Base-by-base conservation (phyloP, 2,329 filamentous ascomycete species). In the Esteya vermicola region DNA sequence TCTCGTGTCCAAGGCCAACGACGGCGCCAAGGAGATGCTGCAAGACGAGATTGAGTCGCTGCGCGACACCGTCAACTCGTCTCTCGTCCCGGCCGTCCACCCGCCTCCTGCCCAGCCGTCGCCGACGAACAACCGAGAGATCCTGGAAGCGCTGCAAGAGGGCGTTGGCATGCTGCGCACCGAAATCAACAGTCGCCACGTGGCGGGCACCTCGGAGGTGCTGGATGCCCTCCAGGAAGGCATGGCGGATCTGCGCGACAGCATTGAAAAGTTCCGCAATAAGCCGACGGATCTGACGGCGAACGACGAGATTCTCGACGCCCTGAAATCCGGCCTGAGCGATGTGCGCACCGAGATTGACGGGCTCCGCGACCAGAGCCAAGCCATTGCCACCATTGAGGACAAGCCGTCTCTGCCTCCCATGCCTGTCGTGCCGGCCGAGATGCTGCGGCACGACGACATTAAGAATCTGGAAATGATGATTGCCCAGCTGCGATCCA, bases 141-240 rank as follows among this genome's bases (percentile, higher is more conserved):
- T 89, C 21, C 67, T 93, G 1, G 72, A 81, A 45, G 74, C 77
- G 9, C 62, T 89, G 3, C 76, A 72, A 23, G 74, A 72, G 33
- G 85, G 86, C 2, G 68, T 95, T 28, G 81, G 83, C 44, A 73
- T 71, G 33, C 68, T 95, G 26, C 74, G 85, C 6, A 68, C 73
- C 14, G 88, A 95, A 48, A 72, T 94, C 37, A 65, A 72, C 47
- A 79, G 79, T 8, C 64, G 72, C 13, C 71, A 72, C 3, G 65
- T 72, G 33, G 64, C 70, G 14, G 85, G 88, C 47, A 89, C 85
- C 0, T 82, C 85, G 38, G 86, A 95, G 52, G 83, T 94, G 10
- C 67, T 96, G 2, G 85, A 94, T 53, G 83, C 88, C 1, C 67
- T 96, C 40, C 88, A 93, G 43, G 86, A 95, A 56, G 88, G 88